A percentile compares a stretch with the other conserved stretches of the same genome.
These are phyloP conservation scores for Yamadazyma membranifaciens DNA, from an alignment of 1,139 yeast species.

Conservation along the genomic window DNA sequence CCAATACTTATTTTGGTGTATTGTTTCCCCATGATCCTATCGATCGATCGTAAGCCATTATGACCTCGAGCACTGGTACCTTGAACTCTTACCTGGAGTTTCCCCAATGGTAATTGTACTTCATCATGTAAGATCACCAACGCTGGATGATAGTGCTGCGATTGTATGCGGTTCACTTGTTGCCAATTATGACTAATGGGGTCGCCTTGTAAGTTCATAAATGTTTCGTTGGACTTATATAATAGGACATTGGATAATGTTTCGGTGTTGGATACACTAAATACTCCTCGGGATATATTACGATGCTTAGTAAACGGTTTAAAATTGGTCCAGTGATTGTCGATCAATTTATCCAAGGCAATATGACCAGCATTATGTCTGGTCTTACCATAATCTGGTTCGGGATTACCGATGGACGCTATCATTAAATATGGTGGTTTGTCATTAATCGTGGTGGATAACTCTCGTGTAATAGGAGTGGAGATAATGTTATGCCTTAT, in stretches of 20 bases:
- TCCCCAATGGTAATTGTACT: constrained; percentile 62
- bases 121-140: constrained; percentile 76
- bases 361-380: constrained; percentile 79
- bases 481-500: constrained; percentile 1
- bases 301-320: constrained; percentile 20
- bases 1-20: constrained; percentile 67
- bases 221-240: constrained; percentile 47
- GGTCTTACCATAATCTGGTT: constrained; percentile 55
- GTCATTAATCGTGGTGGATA: constrained; percentile 1
- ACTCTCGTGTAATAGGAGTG: background rate
- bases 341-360: constrained; percentile 36
- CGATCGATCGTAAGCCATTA: constrained; percentile 69
- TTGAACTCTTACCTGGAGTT: constrained; percentile 54
- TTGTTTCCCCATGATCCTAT: constrained; percentile 36
- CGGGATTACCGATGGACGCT: constrained; percentile 81
- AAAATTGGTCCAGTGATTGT: constrained; percentile 23
- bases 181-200: constrained; percentile 49
- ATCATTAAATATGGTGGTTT: constrained; percentile 31
- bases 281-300: constrained; percentile 19
- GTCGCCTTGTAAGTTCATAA: constrained; percentile 70
- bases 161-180: constrained; percentile 23
- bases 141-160: constrained; percentile 23
- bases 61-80: constrained; percentile 72
- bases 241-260: constrained; percentile 23
- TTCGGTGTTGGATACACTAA: constrained; percentile 19